These are phyloP conservation scores for Purpureocillium takamizusanense DNA, from an alignment of 2,329 filamentous ascomycete genomes.

Conservation along the genomic window DNA sequence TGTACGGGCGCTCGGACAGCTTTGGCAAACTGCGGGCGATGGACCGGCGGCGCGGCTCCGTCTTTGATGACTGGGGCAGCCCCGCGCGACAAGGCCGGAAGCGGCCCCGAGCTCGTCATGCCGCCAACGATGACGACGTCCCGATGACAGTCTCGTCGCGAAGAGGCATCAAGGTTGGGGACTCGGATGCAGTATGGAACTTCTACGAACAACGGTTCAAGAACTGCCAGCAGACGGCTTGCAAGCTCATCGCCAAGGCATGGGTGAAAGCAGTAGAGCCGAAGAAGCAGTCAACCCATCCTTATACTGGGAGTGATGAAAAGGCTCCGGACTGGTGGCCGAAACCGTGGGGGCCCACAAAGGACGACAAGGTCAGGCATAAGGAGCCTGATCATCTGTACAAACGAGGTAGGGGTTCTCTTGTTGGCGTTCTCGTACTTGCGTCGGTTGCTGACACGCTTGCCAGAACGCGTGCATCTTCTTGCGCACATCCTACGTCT, in stretches of 20 bases:
- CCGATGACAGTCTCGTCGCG: conserved; percentile 29
- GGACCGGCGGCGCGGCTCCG: conserved; percentile 22
- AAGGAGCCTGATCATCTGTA: conserved; percentile 67
- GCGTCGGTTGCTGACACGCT: not conserved
- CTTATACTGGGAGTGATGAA: conserved; percentile 57
- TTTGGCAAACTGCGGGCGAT: conserved; percentile 15
- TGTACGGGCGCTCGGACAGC: conserved; percentile 14
- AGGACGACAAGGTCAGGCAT: conserved; percentile 50
- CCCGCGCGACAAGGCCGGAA: conserved; percentile 19
- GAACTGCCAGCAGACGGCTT: conserved; percentile 60
- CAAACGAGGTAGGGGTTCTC: conserved; percentile 47
- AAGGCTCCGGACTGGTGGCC: conserved; percentile 63
- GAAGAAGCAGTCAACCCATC: conserved; percentile 67
- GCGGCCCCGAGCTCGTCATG: conserved; percentile 24
- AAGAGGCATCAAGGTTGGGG: conserved; percentile 41
- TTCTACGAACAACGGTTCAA: conserved; percentile 56
- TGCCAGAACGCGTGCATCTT: conserved; percentile 47
- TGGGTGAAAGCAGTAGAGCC: conserved; percentile 70
- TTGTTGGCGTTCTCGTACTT: not conserved
- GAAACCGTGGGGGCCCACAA: conserved; percentile 38
- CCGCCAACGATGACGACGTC: conserved; percentile 27
- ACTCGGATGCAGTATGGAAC: conserved; percentile 43
- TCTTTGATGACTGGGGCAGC: conserved; percentile 22
- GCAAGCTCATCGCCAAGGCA: conserved; percentile 64
- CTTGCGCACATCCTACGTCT: conserved; percentile 52